These are phyloP conservation scores for Backusella circina DNA, from an alignment of 192 early-diverging fungal genomes.

Conservation along the genomic window DNA sequence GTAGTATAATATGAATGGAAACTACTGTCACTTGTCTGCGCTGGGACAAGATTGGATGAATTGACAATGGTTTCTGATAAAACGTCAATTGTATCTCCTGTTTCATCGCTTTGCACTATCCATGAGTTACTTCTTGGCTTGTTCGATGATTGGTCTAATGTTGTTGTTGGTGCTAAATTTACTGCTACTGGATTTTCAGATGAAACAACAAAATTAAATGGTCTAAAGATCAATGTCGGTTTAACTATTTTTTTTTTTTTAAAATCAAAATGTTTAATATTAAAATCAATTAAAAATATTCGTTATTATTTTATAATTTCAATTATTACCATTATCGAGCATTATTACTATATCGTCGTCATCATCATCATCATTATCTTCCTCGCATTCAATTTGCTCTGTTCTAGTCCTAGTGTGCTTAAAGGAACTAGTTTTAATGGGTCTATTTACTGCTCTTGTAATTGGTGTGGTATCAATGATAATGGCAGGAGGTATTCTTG, in stretches of 20 bases:
- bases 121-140: constrained; percentile 1
- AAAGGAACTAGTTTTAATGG: not conserved
- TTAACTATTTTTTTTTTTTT: not conserved
- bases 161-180: not conserved
- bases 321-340: not conserved
- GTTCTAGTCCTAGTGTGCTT: not conserved
- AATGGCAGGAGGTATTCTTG: constrained; percentile 17
- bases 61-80: constrained; percentile 46
- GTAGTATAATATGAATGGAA: constrained; percentile 17
- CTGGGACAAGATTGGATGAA: constrained; percentile 44
- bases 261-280: not conserved
- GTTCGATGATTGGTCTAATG: not conserved
- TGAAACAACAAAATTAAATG: not conserved
- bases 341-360: constrained; percentile 33
- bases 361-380: constrained; percentile 34
- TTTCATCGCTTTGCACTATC: not conserved
- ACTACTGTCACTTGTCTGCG: constrained; percentile 43
- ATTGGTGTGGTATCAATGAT: constrained; percentile 3
- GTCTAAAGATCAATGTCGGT: not conserved
- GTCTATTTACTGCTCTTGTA: not conserved
- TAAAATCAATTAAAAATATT: not conserved
- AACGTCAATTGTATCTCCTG: constrained; percentile 20
- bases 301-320: not conserved
- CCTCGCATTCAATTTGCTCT: constrained; percentile 33
- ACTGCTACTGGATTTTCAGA: not conserved